Evolutionary conservation across 176 grass and related monocot genomes (phyloP).

Genomic region (Triticum urartu): DNA sequence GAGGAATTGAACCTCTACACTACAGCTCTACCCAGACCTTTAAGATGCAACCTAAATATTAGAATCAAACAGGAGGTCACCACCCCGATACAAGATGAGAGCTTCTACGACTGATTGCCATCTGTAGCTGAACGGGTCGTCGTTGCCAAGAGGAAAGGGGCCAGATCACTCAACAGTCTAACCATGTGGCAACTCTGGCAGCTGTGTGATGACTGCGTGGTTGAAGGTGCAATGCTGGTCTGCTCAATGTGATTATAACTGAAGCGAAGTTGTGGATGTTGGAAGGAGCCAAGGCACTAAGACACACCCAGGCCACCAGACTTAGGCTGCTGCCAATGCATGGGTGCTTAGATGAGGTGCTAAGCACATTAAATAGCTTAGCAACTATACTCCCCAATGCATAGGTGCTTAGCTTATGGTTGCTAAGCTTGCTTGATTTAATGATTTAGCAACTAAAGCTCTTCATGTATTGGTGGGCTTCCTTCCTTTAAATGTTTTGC

Average conservation of each 20-base stretch:
- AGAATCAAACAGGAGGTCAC: background rate
- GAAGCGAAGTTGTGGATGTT: background rate
- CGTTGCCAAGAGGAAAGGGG: background rate
- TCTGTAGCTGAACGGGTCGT: background rate
- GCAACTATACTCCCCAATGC: too few relatives aligned
- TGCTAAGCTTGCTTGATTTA: too few relatives aligned
- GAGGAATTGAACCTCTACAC: background rate
- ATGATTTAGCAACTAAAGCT: too few relatives aligned
- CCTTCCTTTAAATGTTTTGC: too few relatives aligned
- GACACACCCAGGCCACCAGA: background rate
- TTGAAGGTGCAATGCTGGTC: background rate
- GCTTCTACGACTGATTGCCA: background rate
- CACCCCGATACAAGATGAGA: background rate
- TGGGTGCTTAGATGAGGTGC: too few relatives aligned
- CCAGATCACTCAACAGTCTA: background rate
- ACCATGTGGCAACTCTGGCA: background rate
- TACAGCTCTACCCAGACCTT: background rate
- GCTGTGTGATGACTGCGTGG: background rate
- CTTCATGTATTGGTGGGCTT: too few relatives aligned
- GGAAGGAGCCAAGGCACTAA: background rate
- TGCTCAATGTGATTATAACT: background rate
- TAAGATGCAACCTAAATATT: slow-evolving; percentile 12
- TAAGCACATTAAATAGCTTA: too few relatives aligned
- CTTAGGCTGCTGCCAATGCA: background rate
- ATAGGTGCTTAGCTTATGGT: too few relatives aligned